Base-by-base conservation (phyloP, 495 filamentous ascomycete species). In the Cladorrhinum samala region DNA sequence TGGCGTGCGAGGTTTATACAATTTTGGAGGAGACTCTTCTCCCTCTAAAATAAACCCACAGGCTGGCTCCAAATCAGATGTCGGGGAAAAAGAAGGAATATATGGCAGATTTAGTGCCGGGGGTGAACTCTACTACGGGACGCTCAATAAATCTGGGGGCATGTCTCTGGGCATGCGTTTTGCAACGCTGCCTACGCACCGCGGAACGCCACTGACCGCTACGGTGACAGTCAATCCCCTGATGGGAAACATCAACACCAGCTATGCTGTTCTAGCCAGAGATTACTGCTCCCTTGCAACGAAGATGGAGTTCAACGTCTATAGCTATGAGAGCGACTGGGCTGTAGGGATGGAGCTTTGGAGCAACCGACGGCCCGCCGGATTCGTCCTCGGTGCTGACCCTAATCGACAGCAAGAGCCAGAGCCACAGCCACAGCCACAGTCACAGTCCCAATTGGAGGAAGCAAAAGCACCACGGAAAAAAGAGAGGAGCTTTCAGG, bases 261-360 rank as follows among this genome's bases (percentile, higher is more conserved):
- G 85, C 5, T 98, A 97, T 60, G 88, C 93, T 13, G 84, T 96
- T 11, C 83, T 87, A 58, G 93, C 92, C 5, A 86, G 87, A 18
- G 82, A 78, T 11, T 82, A 89, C 53, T 80, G 93, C 47, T 84
- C 89, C 1, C 81, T 98, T 43, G 92, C 90, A 53, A 90, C 89
- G 25, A 82, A 85, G 38, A 92, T 97, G 72, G 89, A 93, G 57
- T 98, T 97, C 67, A 98, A 98, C 64, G 89, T 96, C 46, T 96
- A 96, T 72, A 94, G 88, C 61, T 98, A 96, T 72, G 93, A 97
- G 72, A 95, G 89, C 64, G 91, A 94, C 36, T 80, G 96, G 74
- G 85, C 86, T 38, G 75, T 96, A 8, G 93, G 94, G 11, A 87
- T 84, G 66, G 94, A 98, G 68, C 72, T 96, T 24, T 98, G 94